A percentile compares a stretch with the other conserved stretches of the same genome.
Evolutionary conservation across 768 basidiomycete genomes (phyloP).

Genomic region (Pulveroboletus ravenelii): DNA sequence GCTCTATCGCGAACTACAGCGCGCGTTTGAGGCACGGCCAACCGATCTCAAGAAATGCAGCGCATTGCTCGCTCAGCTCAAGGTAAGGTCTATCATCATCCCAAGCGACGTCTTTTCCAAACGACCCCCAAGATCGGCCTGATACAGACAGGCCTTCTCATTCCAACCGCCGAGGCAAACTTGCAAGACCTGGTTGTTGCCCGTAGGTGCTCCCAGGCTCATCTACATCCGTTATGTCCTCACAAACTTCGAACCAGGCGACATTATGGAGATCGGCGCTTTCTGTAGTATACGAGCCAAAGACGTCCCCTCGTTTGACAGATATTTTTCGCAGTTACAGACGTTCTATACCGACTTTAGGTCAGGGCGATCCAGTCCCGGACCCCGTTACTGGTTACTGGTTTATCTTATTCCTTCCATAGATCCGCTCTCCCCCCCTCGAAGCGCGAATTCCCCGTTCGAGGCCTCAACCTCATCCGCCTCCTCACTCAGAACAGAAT

Average conservation of each 20-base stretch:
- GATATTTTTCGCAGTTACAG: conserved; percentile 89
- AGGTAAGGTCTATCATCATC: conserved; percentile 42
- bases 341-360: conserved; percentile 86
- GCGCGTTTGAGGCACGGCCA: conserved; percentile 59
- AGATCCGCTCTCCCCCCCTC: conserved; percentile 75
- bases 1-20: conserved; percentile 63
- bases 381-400: not conserved
- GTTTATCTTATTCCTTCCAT: conserved; percentile 21
- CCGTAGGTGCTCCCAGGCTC: conserved; percentile 47
- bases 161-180: conserved; percentile 63
- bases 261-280: conserved; percentile 93
- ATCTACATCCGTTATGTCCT: not conserved
- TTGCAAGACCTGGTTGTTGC: conserved; percentile 66
- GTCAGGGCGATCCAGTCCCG: conserved; percentile 32
- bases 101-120: not conserved
- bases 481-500: conserved; percentile 94
- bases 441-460: conserved; percentile 80
- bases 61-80: conserved; percentile 62
- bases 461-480: conserved; percentile 91
- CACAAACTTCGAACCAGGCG: conserved; percentile 47
- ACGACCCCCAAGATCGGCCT: conserved; percentile 55
- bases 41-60: conserved; percentile 68
- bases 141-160: conserved; percentile 69
- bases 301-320: conserved; percentile 90
- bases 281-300: conserved; percentile 87